Base-by-base conservation (phyloP, 1,284 basidiomycete genomes). In the Heimioporus retisporus region DNA sequence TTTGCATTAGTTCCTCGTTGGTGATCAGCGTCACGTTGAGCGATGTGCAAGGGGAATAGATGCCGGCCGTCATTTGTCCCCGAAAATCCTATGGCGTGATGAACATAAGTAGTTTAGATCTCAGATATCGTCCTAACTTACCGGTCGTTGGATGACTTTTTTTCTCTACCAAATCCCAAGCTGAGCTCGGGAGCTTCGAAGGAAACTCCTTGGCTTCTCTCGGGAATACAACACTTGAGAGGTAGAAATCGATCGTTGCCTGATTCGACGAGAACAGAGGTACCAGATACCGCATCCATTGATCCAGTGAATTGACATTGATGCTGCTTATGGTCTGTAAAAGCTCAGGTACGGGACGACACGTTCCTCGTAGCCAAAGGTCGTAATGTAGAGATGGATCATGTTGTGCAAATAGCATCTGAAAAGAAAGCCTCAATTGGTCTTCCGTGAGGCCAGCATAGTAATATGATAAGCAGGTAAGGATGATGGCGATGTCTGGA, bases 81-180 rank as follows among this genome's bases (percentile, higher is more conserved):
- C 7, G 71, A 72, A 16, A 72, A 74, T 0, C 72, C 71, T 72
- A 3, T 21, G 15, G 11, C 3, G 23, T 6, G 18, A 28, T 31
- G 10, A 7, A 18, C 43, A 14, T n/a, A n/a, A n/a, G n/a, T n/a
- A n/a, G n/a, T n/a, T n/a, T n/a, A n/a, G n/a, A n/a, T n/a, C n/a
- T n/a, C n/a, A n/a, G n/a, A n/a, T n/a, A n/a, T n/a, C n/a, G n/a
- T n/a, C n/a, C n/a, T n/a, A n/a, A n/a, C n/a, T n/a, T n/a, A n/a
- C n/a, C n/a, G n/a, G n/a, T n/a, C n/a, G n/a, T n/a, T n/a, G n/a
- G 5, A 11, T 1, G 6, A 7, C n/a, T 40, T 40, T 58, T 60
- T 7, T 54, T 61, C 60, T 82, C 81, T 0, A 82, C 84, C 40
- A 88, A 73, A 75, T 88, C 86, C 85, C 86, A 88, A 0, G 80